These are phyloP conservation scores for Porodaedalea pini DNA, from an alignment of 1,284 basidiomycete genomes.

Conservation along the genomic window DNA sequence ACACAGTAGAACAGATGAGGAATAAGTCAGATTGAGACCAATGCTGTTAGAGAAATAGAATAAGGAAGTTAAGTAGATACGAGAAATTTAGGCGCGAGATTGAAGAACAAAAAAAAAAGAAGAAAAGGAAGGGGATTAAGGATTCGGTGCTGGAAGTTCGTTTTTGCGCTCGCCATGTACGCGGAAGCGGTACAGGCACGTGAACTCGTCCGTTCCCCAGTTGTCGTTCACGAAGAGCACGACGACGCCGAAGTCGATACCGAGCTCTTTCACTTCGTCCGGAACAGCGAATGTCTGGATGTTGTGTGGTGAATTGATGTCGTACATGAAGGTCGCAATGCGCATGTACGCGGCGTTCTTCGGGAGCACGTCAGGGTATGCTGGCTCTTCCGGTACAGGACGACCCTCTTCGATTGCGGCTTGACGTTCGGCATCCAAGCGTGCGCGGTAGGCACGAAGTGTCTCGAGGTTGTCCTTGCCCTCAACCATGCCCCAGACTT, in stretches of 20 bases:
- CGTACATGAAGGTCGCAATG: conserved; percentile 78
- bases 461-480: conserved; percentile 66
- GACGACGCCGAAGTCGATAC: conserved; percentile 78
- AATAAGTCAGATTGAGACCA: not conserved
- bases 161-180: conserved; percentile 55
- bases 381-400: conserved; percentile 37
- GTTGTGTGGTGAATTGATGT: conserved; percentile 60
- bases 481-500: conserved; percentile 86
- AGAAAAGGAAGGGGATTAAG: conserved; percentile 1
- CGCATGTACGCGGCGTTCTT: conserved; percentile 58
- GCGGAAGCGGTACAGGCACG: conserved; percentile 88
- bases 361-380: conserved; percentile 53
- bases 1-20: not conserved
- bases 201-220: conserved; percentile 81
- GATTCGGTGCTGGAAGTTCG: conserved; percentile 8
- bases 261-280: conserved; percentile 61
- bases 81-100: not conserved
- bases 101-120: not conserved
- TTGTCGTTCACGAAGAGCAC: conserved; percentile 78
- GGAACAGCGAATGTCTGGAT: conserved; percentile 86
- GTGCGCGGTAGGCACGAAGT: conserved; percentile 46
- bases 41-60: not conserved
- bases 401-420: conserved; percentile 35
- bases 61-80: conserved; percentile 1
- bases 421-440: conserved; percentile 34